These are phyloP conservation scores for Blastocystis sp. DNA, from an alignment of 352 stramenopile species.

Conservation along the genomic window DNA sequence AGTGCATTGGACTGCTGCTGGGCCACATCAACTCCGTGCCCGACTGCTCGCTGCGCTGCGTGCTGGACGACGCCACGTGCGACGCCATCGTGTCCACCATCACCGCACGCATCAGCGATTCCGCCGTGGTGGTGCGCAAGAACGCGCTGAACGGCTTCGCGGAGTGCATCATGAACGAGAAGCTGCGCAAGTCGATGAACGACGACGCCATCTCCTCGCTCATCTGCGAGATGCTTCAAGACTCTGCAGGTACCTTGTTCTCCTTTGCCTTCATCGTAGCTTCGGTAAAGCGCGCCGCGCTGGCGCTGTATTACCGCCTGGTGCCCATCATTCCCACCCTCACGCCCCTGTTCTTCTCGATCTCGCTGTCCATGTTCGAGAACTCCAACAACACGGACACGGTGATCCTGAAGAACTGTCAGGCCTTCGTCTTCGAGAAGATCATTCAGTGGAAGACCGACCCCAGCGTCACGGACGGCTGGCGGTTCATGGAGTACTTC, in stretches of 20 bases:
- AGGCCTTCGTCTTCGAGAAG: slow-evolving; percentile 24
- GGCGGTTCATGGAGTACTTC: slow-evolving; percentile 34
- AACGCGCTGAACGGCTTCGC: slow-evolving; percentile 42
- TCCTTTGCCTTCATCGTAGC: neutral
- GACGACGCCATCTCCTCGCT: slow-evolving; percentile 4
- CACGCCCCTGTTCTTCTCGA: slow-evolving; percentile 34
- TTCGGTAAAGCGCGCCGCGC: slow-evolving; percentile 18
- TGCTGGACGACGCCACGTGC: neutral
- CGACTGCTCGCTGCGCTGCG: neutral
- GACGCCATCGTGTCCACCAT: slow-evolving; percentile 10
- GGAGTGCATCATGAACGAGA: slow-evolving; percentile 20
- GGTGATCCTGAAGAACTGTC: slow-evolving; percentile 34
- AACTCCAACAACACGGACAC: slow-evolving; percentile 32
- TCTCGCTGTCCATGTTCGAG: slow-evolving; percentile 54
- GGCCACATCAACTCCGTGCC: slow-evolving; percentile 13
- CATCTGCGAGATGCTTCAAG: slow-evolving; percentile 35
- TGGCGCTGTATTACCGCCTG: slow-evolving; percentile 21
- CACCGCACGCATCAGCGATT: slow-evolving; percentile 40
- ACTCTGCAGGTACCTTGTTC: neutral
- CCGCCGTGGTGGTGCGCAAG: slow-evolving; percentile 20
- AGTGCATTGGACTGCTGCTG: slow-evolving; percentile 18
- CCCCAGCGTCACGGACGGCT: neutral
- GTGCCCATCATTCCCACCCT: neutral
- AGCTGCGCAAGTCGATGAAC: slow-evolving; percentile 2
- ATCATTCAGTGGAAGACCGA: slow-evolving; percentile 20